Conservation (phyloP, 495 filamentous ascomycete genomes). For the Neurospora sp. region DNA sequence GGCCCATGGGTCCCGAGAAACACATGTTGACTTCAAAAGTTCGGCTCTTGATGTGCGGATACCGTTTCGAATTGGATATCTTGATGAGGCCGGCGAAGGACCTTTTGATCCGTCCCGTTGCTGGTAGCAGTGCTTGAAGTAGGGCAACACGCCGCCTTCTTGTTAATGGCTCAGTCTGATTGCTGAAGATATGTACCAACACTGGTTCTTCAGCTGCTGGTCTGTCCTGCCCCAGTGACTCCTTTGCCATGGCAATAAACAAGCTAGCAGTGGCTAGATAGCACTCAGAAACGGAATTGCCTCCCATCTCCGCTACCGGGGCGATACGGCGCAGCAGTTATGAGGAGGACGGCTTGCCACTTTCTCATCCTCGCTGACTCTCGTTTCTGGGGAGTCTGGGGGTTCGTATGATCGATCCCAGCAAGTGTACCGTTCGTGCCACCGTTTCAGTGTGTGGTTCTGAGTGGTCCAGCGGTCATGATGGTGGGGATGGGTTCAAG, state of each 20-base stretch:
- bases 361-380: background rate
- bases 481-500: background rate
- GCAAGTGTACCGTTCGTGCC: background rate
- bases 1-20: background rate
- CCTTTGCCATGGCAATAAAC: background rate
- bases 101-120: background rate
- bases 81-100: background rate
- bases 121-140: background rate
- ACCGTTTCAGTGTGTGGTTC: background rate
- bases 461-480: background rate
- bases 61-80: background rate
- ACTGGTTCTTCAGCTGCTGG: background rate
- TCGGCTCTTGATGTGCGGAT: background rate
- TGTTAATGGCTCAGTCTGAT: background rate
- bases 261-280: background rate
- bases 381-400: background rate
- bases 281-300: background rate
- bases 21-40: background rate
- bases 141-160: background rate
- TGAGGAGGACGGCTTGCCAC: background rate
- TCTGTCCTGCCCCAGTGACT: background rate
- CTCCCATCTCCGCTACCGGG: background rate
- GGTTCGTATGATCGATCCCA: background rate
- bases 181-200: background rate
- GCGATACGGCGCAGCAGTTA: background rate